A percentile compares a stretch with the other conserved stretches of the same genome.
Conservation (phyloP, 371 early-diverging fungal species). For the Thermomucor indicae-seudaticae region DNA sequence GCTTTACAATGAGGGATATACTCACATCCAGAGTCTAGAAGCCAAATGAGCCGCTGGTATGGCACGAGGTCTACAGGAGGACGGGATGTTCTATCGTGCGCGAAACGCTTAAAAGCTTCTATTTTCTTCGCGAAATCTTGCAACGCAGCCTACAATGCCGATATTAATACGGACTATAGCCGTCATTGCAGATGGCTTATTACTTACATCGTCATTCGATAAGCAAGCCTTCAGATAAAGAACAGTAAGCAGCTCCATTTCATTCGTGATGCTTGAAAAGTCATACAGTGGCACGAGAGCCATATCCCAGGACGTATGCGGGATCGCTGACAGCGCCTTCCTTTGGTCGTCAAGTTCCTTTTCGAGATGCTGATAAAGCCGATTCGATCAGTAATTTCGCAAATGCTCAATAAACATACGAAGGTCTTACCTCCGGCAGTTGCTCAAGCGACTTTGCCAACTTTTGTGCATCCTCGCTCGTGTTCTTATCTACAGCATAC, state of each 20-base stretch:
- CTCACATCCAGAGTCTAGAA: constrained; percentile 45
- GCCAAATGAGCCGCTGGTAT: constrained; percentile 66
- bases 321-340: background rate
- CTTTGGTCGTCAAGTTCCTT: constrained; percentile 15
- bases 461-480: constrained; percentile 42
- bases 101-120: constrained; percentile 8
- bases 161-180: too few relatives aligned
- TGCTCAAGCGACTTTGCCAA: constrained; percentile 50
- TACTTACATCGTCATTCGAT: constrained; percentile 10
- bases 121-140: background rate
- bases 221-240: constrained; percentile 22
- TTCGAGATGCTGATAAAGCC: constrained; percentile 23
- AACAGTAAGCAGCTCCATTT: constrained; percentile 50
- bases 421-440: constrained; percentile 45
- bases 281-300: constrained; percentile 51
- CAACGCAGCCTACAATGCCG: background rate
- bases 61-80: constrained; percentile 63
- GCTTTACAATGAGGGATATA: constrained; percentile 1
- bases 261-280: constrained; percentile 45
- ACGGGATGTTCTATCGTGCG: constrained; percentile 53
- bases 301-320: constrained; percentile 32
- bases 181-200: too few relatives aligned
- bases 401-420: too few relatives aligned
- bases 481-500: constrained; percentile 64
- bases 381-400: too few relatives aligned